phyloP scores from a whole-genome alignment of 805 yeast species.

The Danielozyma ontarioensis region DNA sequence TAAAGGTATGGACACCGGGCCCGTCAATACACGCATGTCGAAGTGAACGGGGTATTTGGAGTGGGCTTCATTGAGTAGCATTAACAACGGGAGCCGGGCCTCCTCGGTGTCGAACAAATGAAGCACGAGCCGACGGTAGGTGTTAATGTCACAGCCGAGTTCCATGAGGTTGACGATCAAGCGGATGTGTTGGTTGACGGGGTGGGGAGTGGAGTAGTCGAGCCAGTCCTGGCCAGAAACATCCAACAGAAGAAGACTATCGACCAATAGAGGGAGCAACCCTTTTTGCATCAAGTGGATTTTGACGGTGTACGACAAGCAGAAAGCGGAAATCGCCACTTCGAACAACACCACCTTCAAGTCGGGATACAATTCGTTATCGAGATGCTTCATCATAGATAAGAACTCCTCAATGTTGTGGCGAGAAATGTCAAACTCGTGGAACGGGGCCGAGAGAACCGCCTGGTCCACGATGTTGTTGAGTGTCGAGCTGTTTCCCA shows the following conservation, averaged over 20 bases:
- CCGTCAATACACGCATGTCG: conserved; percentile 3
- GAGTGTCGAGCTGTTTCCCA: too few species aligned
- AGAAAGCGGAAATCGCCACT: conserved; percentile 15
- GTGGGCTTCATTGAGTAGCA: conserved; percentile 15
- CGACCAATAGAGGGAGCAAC: conserved; percentile 16
- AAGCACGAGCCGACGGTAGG: conserved; percentile 13
- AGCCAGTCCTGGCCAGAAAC: not conserved
- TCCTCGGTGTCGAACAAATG: conserved; percentile 11
- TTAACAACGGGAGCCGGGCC: conserved; percentile 13
- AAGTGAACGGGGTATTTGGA: conserved; percentile 21
- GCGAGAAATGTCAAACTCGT: conserved; percentile 6
- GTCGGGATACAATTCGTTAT: conserved; percentile 20
- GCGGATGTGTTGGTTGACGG: conserved; percentile 15
- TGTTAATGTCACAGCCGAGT: conserved; percentile 27
- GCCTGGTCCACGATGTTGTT: too few species aligned
- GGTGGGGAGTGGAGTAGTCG: conserved; percentile 5
- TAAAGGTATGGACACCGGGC: conserved; percentile 9
- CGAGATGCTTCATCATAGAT: conserved; percentile 5
- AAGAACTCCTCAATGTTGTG: conserved; percentile 11
- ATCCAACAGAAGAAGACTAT: conserved; percentile 10
- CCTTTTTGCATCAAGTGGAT: conserved; percentile 15
- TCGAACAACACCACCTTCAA: conserved; percentile 26
- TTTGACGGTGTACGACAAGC: conserved; percentile 19
- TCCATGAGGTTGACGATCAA: conserved; percentile 24
- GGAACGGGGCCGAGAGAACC: too few species aligned